A percentile compares a stretch with the other conserved stretches of the same genome.
phyloP scores from a whole-genome alignment of 2,329 filamentous ascomycete species.

The Nemania sp. region DNA sequence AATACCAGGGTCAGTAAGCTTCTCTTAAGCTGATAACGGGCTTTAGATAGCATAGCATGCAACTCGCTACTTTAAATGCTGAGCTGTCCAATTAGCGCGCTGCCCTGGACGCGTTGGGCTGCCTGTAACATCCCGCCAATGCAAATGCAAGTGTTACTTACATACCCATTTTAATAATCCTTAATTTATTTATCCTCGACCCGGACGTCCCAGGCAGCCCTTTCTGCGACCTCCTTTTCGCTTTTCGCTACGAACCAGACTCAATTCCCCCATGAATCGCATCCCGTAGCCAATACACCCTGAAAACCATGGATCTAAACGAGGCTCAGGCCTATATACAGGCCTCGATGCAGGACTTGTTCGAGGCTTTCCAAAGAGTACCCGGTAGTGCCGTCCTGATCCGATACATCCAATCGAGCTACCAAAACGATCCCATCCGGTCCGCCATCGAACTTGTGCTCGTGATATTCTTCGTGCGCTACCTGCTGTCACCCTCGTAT shows the following conservation, averaged over 20 bases:
- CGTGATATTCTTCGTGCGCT: slow-evolving; percentile 94
- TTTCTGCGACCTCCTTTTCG: not conserved
- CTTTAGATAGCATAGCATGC: too few relatives aligned
- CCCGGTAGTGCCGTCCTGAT: slow-evolving; percentile 94
- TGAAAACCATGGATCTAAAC: slow-evolving; percentile 69
- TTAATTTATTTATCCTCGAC: not conserved
- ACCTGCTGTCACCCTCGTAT: slow-evolving; percentile 91
- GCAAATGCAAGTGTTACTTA: not conserved
- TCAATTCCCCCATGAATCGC: slow-evolving; percentile 17
- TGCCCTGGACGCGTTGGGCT: too few relatives aligned
- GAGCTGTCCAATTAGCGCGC: slow-evolving; percentile 12
- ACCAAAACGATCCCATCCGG: slow-evolving; percentile 95
- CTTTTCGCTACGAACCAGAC: not conserved
- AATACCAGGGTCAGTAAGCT: not conserved
- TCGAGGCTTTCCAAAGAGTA: slow-evolving; percentile 83
- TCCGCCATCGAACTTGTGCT: slow-evolving; percentile 93
- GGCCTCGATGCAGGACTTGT: slow-evolving; percentile 64
- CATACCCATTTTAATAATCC: not conserved
- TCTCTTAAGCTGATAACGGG: too few relatives aligned
- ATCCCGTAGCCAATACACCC: slow-evolving; percentile 14
- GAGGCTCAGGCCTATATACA: slow-evolving; percentile 68
- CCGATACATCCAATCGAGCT: slow-evolving; percentile 95
- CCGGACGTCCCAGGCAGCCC: not conserved
- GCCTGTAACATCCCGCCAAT: slow-evolving; percentile 17
- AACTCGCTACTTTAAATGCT: not conserved